phyloP scores from a whole-genome alignment of 176 grass and related monocot species.

The Puccinellia tenuiflora region DNA sequence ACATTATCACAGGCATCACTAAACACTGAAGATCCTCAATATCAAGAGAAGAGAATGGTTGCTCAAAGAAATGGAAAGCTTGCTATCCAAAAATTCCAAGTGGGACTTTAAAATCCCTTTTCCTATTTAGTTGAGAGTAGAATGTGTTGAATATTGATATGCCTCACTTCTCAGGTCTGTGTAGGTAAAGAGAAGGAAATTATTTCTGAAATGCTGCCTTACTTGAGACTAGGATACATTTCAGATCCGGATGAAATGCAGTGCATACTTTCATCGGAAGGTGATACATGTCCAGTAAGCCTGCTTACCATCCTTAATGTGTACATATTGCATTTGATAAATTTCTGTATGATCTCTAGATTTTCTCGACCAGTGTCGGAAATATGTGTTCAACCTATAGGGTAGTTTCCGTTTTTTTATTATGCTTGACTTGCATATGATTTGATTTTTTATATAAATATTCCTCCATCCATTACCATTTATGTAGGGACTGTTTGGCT shows the following conservation, averaged over 20 bases:
- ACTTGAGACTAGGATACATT: conserved; percentile 84
- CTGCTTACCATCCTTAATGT: neutral
- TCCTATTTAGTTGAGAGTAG: conserved; percentile 7
- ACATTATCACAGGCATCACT: conserved; percentile 70
- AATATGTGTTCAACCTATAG: neutral
- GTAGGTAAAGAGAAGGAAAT: conserved; percentile 86
- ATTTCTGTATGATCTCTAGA: neutral
- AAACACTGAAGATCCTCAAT: conserved; percentile 97
- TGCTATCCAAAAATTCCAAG: conserved; percentile 91
- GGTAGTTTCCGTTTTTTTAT: neutral
- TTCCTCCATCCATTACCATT: neutral
- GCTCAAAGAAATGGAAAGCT: conserved; percentile 95
- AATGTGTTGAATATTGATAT: conserved; percentile 31
- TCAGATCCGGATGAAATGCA: conserved; percentile 94
- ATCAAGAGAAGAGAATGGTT: conserved; percentile 97
- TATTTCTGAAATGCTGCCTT: conserved; percentile 89
- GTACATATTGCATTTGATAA: neutral
- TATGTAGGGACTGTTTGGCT: neutral
- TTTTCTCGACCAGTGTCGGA: neutral
- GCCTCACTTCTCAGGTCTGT: conserved; percentile 49
- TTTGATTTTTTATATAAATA: neutral
- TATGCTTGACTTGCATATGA: neutral
- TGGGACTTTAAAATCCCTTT: conserved; percentile 32
- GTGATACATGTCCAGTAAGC: conserved; percentile 87
- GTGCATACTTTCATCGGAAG: conserved; percentile 82